Conservation (phyloP, 2,329 filamentous ascomycete species). For the Aspergillus spinulosporus region DNA sequence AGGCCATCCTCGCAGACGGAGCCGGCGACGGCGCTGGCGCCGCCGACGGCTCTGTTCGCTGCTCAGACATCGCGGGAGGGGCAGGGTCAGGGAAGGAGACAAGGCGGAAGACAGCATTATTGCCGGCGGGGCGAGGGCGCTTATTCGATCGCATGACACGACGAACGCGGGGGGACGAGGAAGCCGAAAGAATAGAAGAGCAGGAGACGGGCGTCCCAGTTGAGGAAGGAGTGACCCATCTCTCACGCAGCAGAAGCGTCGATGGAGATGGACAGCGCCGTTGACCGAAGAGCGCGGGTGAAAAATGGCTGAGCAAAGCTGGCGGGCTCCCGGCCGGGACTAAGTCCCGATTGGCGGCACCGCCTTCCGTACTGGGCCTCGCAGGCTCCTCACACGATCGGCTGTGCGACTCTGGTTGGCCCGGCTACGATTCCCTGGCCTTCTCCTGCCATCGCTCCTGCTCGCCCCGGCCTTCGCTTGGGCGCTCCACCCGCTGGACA, state of each 20-base stretch:
- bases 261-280: not conserved
- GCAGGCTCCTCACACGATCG: too few species aligned
- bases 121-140: conserved; percentile 4
- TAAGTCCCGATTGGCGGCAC: not conserved
- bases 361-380: not conserved
- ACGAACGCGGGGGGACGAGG: not conserved
- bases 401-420: too few species aligned
- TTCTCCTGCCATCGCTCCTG: not conserved
- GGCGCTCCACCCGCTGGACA: too few species aligned
- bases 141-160: conserved; percentile 9
- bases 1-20: not conserved
- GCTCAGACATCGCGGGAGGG: not conserved
- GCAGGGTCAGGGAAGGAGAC: not conserved
- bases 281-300: not conserved
- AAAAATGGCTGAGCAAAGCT: not conserved
- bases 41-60: not conserved
- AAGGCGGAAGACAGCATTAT: conserved; percentile 6
- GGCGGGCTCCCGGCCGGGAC: not conserved
- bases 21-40: too few species aligned
- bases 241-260: not conserved
- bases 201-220: not conserved
- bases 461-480: not conserved
- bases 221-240: not conserved
- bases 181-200: too few species aligned
- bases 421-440: too few species aligned